Evolutionary conservation across 2,329 filamentous ascomycete genomes (phyloP).

Genomic region (Alternaria rosae): DNA sequence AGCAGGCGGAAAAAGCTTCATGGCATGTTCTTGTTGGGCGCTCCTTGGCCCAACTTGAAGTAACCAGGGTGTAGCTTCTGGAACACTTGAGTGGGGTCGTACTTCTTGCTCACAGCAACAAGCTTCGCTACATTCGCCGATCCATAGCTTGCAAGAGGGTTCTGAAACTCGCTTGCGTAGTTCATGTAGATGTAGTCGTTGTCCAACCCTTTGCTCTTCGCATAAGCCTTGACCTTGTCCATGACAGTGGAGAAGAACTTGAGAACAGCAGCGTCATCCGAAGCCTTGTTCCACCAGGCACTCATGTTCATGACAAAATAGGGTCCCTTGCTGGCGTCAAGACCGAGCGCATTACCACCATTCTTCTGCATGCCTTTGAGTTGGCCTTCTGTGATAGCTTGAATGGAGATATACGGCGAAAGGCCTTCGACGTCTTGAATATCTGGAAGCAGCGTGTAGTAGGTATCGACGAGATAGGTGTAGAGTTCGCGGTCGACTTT

Average conservation of each 20-base stretch:
- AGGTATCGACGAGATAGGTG: conserved; percentile 29
- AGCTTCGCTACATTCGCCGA: conserved; percentile 44
- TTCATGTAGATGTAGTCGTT: conserved; percentile 52
- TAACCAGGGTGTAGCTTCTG: conserved; percentile 42
- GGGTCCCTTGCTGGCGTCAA: conserved; percentile 25
- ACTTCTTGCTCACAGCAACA: conserved; percentile 43
- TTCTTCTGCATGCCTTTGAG: conserved; percentile 34
- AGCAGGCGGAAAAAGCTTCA: neutral
- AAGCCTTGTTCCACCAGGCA: conserved; percentile 21
- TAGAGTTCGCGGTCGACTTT: conserved; percentile 33
- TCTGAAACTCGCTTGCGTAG: conserved; percentile 54
- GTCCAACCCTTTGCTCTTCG: conserved; percentile 19
- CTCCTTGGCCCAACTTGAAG: conserved; percentile 67
- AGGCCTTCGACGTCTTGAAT: conserved; percentile 21
- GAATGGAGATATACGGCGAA: conserved; percentile 30
- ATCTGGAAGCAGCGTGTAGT: conserved; percentile 19
- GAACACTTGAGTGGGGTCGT: conserved; percentile 52
- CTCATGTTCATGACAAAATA: conserved; percentile 33
- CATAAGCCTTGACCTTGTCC: conserved; percentile 26
- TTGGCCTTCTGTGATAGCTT: conserved; percentile 33
- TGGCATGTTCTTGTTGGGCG: conserved; percentile 8
- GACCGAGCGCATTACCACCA: conserved; percentile 41
- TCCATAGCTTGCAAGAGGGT: conserved; percentile 48
- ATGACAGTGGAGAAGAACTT: conserved; percentile 27
- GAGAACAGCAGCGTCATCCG: conserved; percentile 30